phyloP scores from a whole-genome alignment of 495 filamentous ascomycete genomes.

The Durotheca rogersii region DNA sequence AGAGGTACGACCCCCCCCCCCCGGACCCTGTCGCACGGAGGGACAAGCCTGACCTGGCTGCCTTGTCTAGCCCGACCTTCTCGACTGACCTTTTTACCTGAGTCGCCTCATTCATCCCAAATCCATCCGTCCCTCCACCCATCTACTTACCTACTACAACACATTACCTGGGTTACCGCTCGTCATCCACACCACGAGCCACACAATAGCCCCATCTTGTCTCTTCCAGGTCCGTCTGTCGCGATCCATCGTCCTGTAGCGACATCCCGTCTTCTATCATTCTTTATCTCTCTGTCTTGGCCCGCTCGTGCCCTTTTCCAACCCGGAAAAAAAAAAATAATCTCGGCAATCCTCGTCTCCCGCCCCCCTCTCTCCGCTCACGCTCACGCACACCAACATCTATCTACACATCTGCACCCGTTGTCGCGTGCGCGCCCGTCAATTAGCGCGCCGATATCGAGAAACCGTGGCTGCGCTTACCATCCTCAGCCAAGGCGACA shows the following conservation, averaged over 20 bases:
- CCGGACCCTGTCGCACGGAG: slow-evolving; percentile 25
- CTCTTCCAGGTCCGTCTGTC: slow-evolving; percentile 2
- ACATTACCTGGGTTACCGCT: neutral
- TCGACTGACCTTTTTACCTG: neutral
- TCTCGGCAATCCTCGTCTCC: slow-evolving; percentile 5
- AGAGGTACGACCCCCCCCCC: neutral
- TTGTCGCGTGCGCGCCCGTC: slow-evolving; percentile 38
- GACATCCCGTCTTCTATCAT: neutral
- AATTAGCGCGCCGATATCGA: slow-evolving; percentile 32
- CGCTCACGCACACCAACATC: too few species aligned
- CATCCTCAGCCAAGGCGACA: slow-evolving; percentile 44
- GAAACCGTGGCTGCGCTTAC: slow-evolving; percentile 51
- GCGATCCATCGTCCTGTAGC: slow-evolving; percentile 9
- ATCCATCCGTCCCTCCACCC: neutral
- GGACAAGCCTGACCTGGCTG: slow-evolving; percentile 25
- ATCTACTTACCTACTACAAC: neutral
- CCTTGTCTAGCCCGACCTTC: slow-evolving; percentile 25
- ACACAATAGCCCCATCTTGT: slow-evolving; percentile 26
- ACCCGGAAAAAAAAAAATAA: neutral
- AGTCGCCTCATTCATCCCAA: slow-evolving; percentile 19
- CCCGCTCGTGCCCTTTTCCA: slow-evolving; percentile 24
- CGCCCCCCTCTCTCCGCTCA: slow-evolving; percentile 20
- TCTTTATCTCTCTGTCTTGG: slow-evolving; percentile 8
- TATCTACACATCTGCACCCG: too few species aligned
- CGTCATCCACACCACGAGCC: slow-evolving; percentile 20